Percentiles rank a stretch among this genome's conserved stretches.
phyloP scores from a whole-genome alignment of 2,329 filamentous ascomycete genomes.

The Fusarium mexicanum region DNA sequence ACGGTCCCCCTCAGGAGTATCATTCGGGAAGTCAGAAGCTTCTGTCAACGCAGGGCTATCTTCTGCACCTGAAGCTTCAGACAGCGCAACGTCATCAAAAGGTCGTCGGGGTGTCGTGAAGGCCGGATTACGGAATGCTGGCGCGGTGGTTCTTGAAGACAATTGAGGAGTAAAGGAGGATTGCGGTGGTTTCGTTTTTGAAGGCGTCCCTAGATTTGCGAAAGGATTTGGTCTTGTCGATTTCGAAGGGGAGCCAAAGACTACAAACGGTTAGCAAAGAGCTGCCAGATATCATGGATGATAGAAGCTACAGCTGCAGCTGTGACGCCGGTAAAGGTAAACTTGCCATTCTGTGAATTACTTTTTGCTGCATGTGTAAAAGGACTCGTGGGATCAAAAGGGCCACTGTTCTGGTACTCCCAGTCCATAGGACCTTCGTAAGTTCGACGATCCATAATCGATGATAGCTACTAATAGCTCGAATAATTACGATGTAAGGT shows the following conservation, averaged over 20 bases:
- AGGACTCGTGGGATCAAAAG: constrained; percentile 69
- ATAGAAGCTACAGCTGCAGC: neutral
- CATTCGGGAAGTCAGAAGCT: constrained; percentile 61
- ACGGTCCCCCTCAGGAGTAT: constrained; percentile 63
- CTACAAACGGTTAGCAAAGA: constrained; percentile 28
- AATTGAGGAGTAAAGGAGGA: constrained; percentile 59
- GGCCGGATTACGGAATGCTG: constrained; percentile 69
- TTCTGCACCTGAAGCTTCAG: constrained; percentile 67
- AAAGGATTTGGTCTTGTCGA: constrained; percentile 50
- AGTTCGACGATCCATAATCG: constrained; percentile 63
- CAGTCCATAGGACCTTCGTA: constrained; percentile 73
- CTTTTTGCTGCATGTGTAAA: constrained; percentile 64
- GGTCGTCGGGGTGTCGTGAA: constrained; percentile 71
- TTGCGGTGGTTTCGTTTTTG: constrained; percentile 55
- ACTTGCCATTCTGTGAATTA: constrained; percentile 55
- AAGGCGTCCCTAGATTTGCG: constrained; percentile 50
- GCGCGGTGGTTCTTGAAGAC: constrained; percentile 54
- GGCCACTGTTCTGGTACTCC: constrained; percentile 68
- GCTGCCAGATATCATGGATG: constrained; percentile 23
- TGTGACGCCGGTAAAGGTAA: neutral
- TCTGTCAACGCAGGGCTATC: constrained; percentile 70
- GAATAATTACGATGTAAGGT: constrained; percentile 12
- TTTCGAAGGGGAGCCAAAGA: constrained; percentile 53
- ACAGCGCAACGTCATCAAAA: constrained; percentile 62
- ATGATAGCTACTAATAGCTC: constrained; percentile 10